Evolutionary conservation across 2,329 filamentous ascomycete species (phyloP).

Genomic region (Epichloe aotearoae): DNA sequence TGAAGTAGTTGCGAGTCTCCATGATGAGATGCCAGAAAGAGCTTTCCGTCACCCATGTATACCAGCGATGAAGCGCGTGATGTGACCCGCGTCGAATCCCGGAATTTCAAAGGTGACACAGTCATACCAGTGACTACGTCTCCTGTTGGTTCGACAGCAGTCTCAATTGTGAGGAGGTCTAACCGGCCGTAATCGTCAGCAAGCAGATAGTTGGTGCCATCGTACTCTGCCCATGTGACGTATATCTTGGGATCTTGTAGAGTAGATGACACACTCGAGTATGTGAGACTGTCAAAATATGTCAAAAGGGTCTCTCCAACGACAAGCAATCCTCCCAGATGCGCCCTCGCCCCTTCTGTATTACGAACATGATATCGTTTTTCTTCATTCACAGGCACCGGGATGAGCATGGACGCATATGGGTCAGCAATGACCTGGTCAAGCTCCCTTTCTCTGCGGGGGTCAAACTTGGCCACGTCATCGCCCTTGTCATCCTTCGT

Average conservation of each 20-base stretch:
- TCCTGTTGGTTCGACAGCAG: constrained; percentile 49
- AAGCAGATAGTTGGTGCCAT: constrained; percentile 71
- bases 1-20: constrained; percentile 79
- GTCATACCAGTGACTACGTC: constrained; percentile 60
- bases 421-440: constrained; percentile 39
- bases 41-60: constrained; percentile 56
- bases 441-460: constrained; percentile 40
- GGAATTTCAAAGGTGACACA: constrained; percentile 34
- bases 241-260: constrained; percentile 71
- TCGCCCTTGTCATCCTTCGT: constrained; percentile 45
- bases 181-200: constrained; percentile 83
- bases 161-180: constrained; percentile 69
- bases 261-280: constrained; percentile 48
- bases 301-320: constrained; percentile 70
- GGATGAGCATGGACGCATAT: constrained; percentile 48
- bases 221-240: constrained; percentile 79
- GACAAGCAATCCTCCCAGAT: constrained; percentile 57
- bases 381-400: constrained; percentile 42
- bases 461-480: constrained; percentile 40
- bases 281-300: constrained; percentile 71
- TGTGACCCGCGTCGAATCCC: constrained; percentile 27
- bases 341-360: constrained; percentile 37
- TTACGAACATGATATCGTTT: constrained; percentile 50
- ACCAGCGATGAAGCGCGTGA: constrained; percentile 68
- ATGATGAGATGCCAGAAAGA: constrained; percentile 86